phyloP scores from a whole-genome alignment of 805 yeast species.

The Millerago galiae region DNA sequence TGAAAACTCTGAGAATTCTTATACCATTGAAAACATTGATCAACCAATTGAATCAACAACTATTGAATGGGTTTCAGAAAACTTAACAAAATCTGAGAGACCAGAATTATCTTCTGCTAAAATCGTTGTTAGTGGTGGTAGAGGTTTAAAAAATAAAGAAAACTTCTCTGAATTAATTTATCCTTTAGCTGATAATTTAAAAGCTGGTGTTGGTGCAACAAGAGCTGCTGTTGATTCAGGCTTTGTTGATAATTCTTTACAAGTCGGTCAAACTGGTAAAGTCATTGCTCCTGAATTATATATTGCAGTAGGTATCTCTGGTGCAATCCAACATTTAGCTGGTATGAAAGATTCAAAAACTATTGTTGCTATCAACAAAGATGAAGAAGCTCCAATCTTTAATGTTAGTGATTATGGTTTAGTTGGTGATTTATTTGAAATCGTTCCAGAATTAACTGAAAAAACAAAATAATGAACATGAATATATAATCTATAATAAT shows the following conservation, averaged over 20 bases:
- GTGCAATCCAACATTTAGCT: conserved; percentile 97
- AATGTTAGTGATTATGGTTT: conserved; percentile 85
- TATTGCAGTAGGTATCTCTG: conserved; percentile 89
- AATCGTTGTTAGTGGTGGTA: conserved; percentile 84
- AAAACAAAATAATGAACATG: conserved; percentile 36
- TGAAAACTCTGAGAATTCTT: conserved; percentile 30
- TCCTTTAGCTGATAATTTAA: conserved; percentile 81
- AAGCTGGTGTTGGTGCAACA: conserved; percentile 98
- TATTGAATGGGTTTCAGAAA: conserved; percentile 62
- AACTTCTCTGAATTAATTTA: conserved; percentile 69
- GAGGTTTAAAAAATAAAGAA: conserved; percentile 87
- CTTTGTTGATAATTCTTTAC: conserved; percentile 90
- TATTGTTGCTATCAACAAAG: conserved; percentile 92
- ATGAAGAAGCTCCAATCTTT: conserved; percentile 90
- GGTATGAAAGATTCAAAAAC: conserved; percentile 97
- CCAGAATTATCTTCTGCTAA: conserved; percentile 87
- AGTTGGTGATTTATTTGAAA: conserved; percentile 81
- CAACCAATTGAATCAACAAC: conserved; percentile 27
- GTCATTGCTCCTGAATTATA: conserved; percentile 95
- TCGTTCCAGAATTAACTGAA: conserved; percentile 84
- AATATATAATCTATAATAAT: neutral
- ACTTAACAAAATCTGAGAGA: conserved; percentile 69
- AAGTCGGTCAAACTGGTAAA: conserved; percentile 97
- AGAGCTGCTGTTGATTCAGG: conserved; percentile 98
- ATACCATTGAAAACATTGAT: conserved; percentile 43